Conservation (phyloP, 306 rosid genomes). For the Cajanus cajan region DNA sequence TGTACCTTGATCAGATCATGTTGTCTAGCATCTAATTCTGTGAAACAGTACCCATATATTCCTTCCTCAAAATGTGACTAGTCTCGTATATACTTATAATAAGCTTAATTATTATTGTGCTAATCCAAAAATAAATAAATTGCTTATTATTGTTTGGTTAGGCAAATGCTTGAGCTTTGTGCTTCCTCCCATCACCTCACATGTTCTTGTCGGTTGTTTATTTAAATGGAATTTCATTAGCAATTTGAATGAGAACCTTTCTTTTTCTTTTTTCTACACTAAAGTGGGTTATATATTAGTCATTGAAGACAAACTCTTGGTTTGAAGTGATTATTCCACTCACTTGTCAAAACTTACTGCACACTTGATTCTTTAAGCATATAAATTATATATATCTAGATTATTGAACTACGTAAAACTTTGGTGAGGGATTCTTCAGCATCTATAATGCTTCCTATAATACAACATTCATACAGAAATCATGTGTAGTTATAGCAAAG, state of each 20-base stretch:
- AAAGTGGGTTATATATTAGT: neutral
- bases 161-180: slow-evolving; percentile 42
- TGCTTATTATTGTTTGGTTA: slow-evolving; percentile 12
- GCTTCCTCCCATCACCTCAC: slow-evolving; percentile 46
- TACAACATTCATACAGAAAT: slow-evolving; percentile 15
- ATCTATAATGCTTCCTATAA: slow-evolving; percentile 17
- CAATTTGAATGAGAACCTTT: slow-evolving; percentile 11
- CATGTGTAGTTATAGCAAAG: slow-evolving; percentile 29
- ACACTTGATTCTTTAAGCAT: slow-evolving; percentile 7
- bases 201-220: slow-evolving; percentile 44
- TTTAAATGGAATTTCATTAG: slow-evolving; percentile 27
- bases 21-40: slow-evolving; percentile 49
- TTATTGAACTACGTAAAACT: slow-evolving; percentile 13
- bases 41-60: slow-evolving; percentile 34
- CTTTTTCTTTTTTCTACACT: neutral
- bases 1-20: slow-evolving; percentile 42
- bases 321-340: neutral
- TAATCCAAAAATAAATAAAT: too few relatives aligned
- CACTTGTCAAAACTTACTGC: slow-evolving; percentile 12
- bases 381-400: neutral
- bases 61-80: slow-evolving; percentile 30
- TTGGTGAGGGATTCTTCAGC: neutral
- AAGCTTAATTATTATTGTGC: neutral
- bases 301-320: slow-evolving; percentile 1
- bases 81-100: neutral